Conservation (phyloP, 2,329 filamentous ascomycete genomes). For the Verticillium zaregamsianum region DNA sequence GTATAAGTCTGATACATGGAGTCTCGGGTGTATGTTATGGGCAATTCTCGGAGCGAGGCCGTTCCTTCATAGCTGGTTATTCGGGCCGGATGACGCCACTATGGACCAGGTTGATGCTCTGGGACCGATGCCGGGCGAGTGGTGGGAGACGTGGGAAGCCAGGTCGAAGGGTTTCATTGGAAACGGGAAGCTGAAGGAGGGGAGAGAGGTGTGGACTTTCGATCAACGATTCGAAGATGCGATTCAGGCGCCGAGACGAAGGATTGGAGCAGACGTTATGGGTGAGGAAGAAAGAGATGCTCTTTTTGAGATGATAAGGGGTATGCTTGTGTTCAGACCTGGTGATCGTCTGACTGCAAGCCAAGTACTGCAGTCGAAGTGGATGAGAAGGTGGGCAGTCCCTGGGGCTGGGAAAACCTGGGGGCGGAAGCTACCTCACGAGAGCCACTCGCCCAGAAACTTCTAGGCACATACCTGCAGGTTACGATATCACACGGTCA, state of each 20-base stretch:
- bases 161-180: constrained; percentile 7
- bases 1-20: constrained; percentile 33
- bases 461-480: neutral
- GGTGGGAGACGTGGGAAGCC: constrained; percentile 11
- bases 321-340: constrained; percentile 12
- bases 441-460: neutral
- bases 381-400: constrained; percentile 11
- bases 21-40: constrained; percentile 30
- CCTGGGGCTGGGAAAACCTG: constrained; percentile 4
- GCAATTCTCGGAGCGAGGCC: constrained; percentile 23
- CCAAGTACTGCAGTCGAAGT: constrained; percentile 10
- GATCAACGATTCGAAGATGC: constrained; percentile 24
- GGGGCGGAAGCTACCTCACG: constrained; percentile 1
- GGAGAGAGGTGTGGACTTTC: constrained; percentile 16
- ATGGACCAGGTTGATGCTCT: constrained; percentile 25
- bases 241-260: constrained; percentile 21
- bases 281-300: constrained; percentile 6
- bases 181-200: constrained; percentile 6
- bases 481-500: no score
- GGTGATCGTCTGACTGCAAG: constrained; percentile 9
- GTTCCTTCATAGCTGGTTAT: constrained; percentile 20
- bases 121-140: constrained; percentile 15
- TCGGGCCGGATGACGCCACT: constrained; percentile 22
- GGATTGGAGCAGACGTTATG: constrained; percentile 1
- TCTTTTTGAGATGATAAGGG: constrained; percentile 9